Base-by-base conservation (phyloP, 768 basidiomycete species). In the Sporobolomyces phaffii region DNA sequence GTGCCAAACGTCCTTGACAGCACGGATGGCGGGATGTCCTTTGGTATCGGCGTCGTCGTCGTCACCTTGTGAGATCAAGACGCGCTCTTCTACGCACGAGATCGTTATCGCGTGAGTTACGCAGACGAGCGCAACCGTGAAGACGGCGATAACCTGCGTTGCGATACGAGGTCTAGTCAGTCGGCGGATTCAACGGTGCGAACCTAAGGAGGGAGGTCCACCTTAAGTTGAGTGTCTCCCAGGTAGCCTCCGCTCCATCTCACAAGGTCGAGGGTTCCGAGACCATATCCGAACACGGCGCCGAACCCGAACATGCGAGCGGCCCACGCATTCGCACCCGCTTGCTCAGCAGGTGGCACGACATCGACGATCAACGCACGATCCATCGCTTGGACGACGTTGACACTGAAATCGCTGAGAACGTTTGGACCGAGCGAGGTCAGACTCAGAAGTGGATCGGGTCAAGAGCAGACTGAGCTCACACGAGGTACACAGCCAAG, bases 301-400 rank as follows among this genome's bases (percentile, higher is more conserved):
- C 93, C 93, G 31, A 92, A 74, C 1, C 89, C 90, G 49, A 88
- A 79, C 90, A 96, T 93, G n/a, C 88, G 81, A 1, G 89, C 90
- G 1, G 91, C 93, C 93, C 93, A 98, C 0, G 93, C 93, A 75
- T 93, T 96, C 1, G 89, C 92, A 13, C 83, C 80, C 9, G 91
- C 85, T 76, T 98, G 93, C 29, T 84, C 80, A 1, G 82, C 76
- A 0, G 87, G 79, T 0, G 91, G 87, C 6, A 94, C 77, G 0
- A 83, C 88, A 75, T 98, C 93, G 1, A 98, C 90, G 11, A 97
- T 80, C 14, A 96, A 82, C 0, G 92, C 90, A 52, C 93, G 88
- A 76, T 96, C 91, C 24, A 91, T 84, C 1, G 91, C 90, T 80
- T 88, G 88, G 3, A 93, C 91, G 87, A 72, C 60, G 49, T 75